Conservation (phyloP, 176 grass and related monocot genomes). For the Coix lacrymajobi region DNA sequence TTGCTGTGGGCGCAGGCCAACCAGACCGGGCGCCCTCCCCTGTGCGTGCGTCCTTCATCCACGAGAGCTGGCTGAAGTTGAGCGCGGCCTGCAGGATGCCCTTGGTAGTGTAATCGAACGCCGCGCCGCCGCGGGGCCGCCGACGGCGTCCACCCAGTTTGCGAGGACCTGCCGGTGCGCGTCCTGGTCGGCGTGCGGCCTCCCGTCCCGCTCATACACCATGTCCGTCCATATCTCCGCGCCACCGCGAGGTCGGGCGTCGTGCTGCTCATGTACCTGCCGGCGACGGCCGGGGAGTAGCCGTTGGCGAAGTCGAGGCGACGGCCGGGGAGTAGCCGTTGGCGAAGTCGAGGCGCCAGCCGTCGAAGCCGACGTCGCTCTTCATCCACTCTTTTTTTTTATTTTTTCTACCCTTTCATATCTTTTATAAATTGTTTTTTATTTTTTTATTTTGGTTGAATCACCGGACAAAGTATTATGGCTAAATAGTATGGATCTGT, state of each 20-base stretch:
- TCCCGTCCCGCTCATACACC: constrained; percentile 28
- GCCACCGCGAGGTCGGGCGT: constrained; percentile 34
- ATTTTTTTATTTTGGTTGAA: no score
- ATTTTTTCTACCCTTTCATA: no score
- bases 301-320: constrained; percentile 49
- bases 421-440: no score
- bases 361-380: constrained; percentile 53
- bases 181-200: constrained; percentile 43
- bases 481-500: no score
- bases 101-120: constrained; percentile 68
- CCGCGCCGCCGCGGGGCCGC: constrained; percentile 10
- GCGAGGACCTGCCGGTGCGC: constrained; percentile 35
- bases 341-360: constrained; percentile 55
- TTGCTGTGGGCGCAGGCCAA: constrained; percentile 44
- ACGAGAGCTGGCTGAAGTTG: constrained; percentile 25
- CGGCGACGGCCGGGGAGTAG: constrained; percentile 39
- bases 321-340: constrained; percentile 55
- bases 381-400: no score
- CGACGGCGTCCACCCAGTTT: constrained; percentile 40
- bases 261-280: constrained; percentile 29
- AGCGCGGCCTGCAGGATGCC: constrained; percentile 50
- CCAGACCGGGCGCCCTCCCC: constrained; percentile 49
- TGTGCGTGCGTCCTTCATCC: constrained; percentile 24
- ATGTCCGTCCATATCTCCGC: constrained; percentile 57
- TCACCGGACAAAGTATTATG: no score